Base-by-base conservation (phyloP, 1,139 yeast species). In the Ogataea hybrid region DNA sequence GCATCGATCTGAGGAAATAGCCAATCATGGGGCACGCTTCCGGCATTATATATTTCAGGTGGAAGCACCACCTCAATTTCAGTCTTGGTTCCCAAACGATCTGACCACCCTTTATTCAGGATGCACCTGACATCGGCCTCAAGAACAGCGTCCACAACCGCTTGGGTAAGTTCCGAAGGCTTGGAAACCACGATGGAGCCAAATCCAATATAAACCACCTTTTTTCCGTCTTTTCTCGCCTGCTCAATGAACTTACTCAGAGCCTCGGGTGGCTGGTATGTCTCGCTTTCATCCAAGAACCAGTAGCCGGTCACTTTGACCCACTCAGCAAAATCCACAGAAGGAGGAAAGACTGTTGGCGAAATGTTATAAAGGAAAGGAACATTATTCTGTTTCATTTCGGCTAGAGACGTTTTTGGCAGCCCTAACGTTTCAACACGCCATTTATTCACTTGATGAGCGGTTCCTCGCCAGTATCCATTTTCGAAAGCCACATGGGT, bases 291-390 rank as follows among this genome's bases (percentile, higher is more conserved):
- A 58, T 88, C 84, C 51, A 90, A 68, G 56, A 88, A 87, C 98
- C 98, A 90, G 61, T 92, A 92, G 0, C 98, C 98, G 0, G 96
- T 86, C 4, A 90, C 96, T 53, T 76, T 84, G 23, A 90, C 79
- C 97, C 97, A 90, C 59, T 88, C 96, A 14, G 89, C 84, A 62
- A 85, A 90, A 62, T 90, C 98, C 25, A 88, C 84, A 1, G 96
- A 84, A 0, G 97, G 96, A 2, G 96, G 96, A 53, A 90, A 77
- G 2, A 90, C 84, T 0, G 84, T 70, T 2, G 96, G 96, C 1
- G 96, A 85, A 2, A 92, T 83, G 58, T 87, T 88, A 61, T 92
- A 90, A 53, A 92, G 63, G 57, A 90, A 92, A 5, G 98, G 98
- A 10, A 88, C 82, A 50, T 81, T 82, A 36, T 76, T 71, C 60